A percentile compares a stretch with the other conserved stretches of the same genome.
Conservation (phyloP, 176 grass and related monocot species). For the Sorghum bicolor region DNA sequence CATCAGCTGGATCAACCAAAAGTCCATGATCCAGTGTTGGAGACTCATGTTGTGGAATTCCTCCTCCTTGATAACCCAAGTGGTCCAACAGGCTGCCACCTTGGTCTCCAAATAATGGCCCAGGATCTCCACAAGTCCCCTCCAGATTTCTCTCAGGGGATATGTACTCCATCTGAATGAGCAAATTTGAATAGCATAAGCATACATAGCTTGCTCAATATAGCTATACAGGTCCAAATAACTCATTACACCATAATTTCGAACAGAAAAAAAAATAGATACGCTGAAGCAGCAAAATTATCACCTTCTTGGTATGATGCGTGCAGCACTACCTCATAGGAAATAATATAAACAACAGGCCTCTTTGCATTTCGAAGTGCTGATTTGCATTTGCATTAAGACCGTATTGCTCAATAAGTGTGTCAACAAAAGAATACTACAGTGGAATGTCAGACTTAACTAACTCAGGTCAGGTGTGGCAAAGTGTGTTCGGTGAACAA, state of each 20-base stretch:
- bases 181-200: slow-evolving; percentile 21
- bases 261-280: neutral
- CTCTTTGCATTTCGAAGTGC: neutral
- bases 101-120: slow-evolving; percentile 39
- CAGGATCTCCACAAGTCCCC: slow-evolving; percentile 52
- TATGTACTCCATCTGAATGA: slow-evolving; percentile 58
- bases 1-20: slow-evolving; percentile 35
- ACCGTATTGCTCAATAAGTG: neutral
- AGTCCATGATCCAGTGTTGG: slow-evolving; percentile 37
- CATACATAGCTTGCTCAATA: slow-evolving; percentile 1
- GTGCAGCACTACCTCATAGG: neutral
- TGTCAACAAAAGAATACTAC: neutral
- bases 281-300: neutral
- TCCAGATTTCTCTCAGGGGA: slow-evolving; percentile 58
- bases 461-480: neutral
- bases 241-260: slow-evolving; percentile 7
- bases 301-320: neutral
- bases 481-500: neutral
- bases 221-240: slow-evolving; percentile 5
- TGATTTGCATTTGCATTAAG: neutral
- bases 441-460: neutral
- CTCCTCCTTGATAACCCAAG: slow-evolving; percentile 46
- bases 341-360: slow-evolving; percentile 1
- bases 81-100: slow-evolving; percentile 48
- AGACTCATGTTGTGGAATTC: slow-evolving; percentile 37